These are phyloP conservation scores for Parastagonospora nodorum DNA, from an alignment of 2,329 filamentous ascomycete species.

Conservation along the genomic window DNA sequence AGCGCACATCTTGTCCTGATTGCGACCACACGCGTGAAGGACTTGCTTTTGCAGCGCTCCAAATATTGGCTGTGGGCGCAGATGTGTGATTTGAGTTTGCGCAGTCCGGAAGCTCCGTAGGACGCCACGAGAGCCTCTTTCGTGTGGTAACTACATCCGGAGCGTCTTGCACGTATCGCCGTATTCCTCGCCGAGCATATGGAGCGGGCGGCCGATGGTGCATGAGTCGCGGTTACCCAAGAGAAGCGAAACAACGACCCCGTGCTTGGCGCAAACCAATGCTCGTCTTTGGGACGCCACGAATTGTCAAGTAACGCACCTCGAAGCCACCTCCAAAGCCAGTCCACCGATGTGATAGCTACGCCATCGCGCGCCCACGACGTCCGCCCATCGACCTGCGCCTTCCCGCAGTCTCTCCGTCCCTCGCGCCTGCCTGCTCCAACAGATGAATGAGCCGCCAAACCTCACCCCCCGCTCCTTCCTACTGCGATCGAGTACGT, in stretches of 20 bases:
- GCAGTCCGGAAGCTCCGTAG: too few relatives aligned
- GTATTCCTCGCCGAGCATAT: neutral
- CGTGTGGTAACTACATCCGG: neutral
- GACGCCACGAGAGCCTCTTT: neutral
- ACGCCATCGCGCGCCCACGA: conserved; percentile 12
- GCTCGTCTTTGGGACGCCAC: conserved; percentile 28
- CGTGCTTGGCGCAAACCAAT: conserved; percentile 1
- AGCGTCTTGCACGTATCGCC: neutral
- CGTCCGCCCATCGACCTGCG: conserved; percentile 4
- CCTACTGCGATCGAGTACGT: conserved; percentile 27
- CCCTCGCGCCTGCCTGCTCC: conserved; percentile 13
- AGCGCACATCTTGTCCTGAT: too few relatives aligned
- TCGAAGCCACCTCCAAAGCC: conserved; percentile 21
- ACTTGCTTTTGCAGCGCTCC: neutral
- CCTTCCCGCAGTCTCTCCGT: conserved; percentile 3
- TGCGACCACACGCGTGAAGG: too few relatives aligned
- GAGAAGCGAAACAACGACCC: neutral
- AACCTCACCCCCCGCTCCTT: conserved; percentile 21
- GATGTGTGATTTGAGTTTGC: too few relatives aligned
- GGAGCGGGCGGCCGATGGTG: neutral
- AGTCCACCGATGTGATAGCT: conserved; percentile 17
- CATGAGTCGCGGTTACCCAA: neutral
- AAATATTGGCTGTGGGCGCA: too few relatives aligned
- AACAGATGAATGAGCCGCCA: conserved; percentile 33
- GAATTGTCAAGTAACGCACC: conserved; percentile 27